Percentiles rank a stretch among this genome's conserved stretches.
Conservation (phyloP, 2,329 filamentous ascomycete genomes). For the Thelonectria rubi region DNA sequence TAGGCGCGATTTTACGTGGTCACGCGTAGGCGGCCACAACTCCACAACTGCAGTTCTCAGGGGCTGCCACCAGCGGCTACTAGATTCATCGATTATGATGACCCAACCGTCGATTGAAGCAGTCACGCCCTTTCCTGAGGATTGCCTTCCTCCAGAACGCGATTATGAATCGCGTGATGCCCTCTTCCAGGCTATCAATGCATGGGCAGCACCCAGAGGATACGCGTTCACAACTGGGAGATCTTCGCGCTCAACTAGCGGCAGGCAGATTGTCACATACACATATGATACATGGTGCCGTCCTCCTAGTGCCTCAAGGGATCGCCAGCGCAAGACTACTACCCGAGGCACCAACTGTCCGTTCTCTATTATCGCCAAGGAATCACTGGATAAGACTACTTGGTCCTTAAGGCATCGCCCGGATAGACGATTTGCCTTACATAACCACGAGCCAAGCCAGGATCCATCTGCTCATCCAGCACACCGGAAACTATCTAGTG, state of each 20-base stretch:
- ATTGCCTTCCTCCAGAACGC: background rate
- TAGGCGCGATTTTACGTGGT: no score
- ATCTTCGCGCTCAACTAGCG: background rate
- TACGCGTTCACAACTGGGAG: background rate
- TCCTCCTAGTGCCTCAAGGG: background rate
- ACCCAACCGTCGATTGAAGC: no score
- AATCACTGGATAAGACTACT: background rate
- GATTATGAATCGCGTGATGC: background rate
- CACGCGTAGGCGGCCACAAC: no score
- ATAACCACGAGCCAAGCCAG: background rate
- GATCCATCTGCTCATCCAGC: background rate
- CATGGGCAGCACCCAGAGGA: background rate
- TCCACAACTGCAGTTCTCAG: no score
- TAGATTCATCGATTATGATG: no score
- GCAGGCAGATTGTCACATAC: background rate
- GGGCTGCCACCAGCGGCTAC: no score
- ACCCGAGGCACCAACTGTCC: background rate
- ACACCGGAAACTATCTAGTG: slow-evolving; percentile 20
- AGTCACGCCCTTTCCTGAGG: background rate
- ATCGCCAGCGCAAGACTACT: background rate
- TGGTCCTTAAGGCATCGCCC: background rate
- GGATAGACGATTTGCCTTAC: background rate
- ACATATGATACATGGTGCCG: background rate
- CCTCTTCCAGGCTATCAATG: background rate
- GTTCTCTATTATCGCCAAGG: background rate